These are phyloP conservation scores for Sphaerobolus stellatus DNA, from an alignment of 1,284 basidiomycete genomes.

Conservation along the genomic window DNA sequence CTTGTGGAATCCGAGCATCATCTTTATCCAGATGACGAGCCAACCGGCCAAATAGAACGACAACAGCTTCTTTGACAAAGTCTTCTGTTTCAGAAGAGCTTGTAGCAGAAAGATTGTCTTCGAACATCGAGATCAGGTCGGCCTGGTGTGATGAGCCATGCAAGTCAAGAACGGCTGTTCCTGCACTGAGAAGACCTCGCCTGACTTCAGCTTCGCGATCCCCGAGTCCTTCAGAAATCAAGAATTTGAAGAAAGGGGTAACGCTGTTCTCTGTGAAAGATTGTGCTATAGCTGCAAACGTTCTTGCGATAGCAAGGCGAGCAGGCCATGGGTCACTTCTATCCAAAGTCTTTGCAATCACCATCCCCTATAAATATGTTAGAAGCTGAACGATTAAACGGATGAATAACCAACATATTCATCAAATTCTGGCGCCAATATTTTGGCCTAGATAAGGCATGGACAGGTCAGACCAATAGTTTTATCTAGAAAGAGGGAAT, in stretches of 20 bases:
- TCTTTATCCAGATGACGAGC: conserved; percentile 83
- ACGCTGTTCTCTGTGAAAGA: conserved; percentile 67
- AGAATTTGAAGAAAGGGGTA: conserved; percentile 82
- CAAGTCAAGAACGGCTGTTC: conserved; percentile 78
- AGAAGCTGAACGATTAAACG: neutral
- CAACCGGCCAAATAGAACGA: conserved; percentile 92
- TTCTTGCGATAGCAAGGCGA: conserved; percentile 73
- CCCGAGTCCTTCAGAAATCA: conserved; percentile 85
- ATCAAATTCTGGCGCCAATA: conserved; percentile 88
- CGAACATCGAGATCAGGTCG: conserved; percentile 83
- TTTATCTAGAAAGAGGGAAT: conserved; percentile 10
- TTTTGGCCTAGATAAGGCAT: conserved; percentile 58
- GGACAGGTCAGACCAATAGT: conserved; percentile 6
- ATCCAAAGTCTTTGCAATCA: conserved; percentile 87
- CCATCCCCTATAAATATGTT: conserved; percentile 70
- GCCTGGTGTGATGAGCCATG: conserved; percentile 78
- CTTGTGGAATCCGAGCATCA: conserved; percentile 76
- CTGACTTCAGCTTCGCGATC: conserved; percentile 85
- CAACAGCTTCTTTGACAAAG: conserved; percentile 91
- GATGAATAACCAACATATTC: conserved; percentile 62
- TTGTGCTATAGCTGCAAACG: conserved; percentile 73
- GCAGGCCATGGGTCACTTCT: conserved; percentile 91
- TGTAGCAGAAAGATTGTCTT: conserved; percentile 71
- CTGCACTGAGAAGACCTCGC: conserved; percentile 85
- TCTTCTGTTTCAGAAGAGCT: conserved; percentile 74